Conservation (phyloP, 306 rosid genomes). For the Quercus rubra region DNA sequence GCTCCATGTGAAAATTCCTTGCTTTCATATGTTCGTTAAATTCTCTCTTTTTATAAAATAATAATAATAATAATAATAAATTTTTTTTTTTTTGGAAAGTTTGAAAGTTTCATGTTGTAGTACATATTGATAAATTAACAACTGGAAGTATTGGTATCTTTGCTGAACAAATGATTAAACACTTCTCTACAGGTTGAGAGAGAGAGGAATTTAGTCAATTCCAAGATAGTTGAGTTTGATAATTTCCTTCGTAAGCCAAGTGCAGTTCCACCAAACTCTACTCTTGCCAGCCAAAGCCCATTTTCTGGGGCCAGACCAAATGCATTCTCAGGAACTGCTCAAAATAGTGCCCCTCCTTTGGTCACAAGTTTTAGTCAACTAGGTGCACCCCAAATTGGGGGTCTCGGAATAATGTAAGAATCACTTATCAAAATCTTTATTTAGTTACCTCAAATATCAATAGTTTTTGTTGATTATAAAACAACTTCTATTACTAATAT, state of each 20-base stretch:
- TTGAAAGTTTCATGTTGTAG: neutral
- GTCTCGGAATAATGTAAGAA: constrained; percentile 49
- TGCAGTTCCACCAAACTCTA: constrained; percentile 29
- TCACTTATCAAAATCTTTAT: neutral
- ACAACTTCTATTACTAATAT: neutral
- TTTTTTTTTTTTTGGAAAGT: neutral
- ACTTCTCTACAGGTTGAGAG: constrained; percentile 67
- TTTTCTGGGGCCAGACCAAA: constrained; percentile 39
- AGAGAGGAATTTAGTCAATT: constrained; percentile 68
- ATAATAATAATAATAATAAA: no score
- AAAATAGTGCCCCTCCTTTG: constrained; percentile 52
- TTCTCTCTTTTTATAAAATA: neutral
- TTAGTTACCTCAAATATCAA: neutral
- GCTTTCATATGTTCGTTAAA: neutral
- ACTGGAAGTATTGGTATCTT: constrained; percentile 15
- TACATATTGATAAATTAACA: neutral
- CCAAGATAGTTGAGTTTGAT: constrained; percentile 73
- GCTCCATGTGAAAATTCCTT: neutral
- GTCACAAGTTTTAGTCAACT: constrained; percentile 86
- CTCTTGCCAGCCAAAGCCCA: constrained; percentile 40
- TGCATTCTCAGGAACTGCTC: constrained; percentile 40
- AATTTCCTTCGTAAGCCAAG: constrained; percentile 57
- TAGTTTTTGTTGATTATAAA: neutral
- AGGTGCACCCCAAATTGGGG: constrained; percentile 52
- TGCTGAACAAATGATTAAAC: constrained; percentile 16